These are phyloP conservation scores for Penicillium flavigenum DNA, from an alignment of 495 filamentous ascomycete species.

Conservation along the genomic window DNA sequence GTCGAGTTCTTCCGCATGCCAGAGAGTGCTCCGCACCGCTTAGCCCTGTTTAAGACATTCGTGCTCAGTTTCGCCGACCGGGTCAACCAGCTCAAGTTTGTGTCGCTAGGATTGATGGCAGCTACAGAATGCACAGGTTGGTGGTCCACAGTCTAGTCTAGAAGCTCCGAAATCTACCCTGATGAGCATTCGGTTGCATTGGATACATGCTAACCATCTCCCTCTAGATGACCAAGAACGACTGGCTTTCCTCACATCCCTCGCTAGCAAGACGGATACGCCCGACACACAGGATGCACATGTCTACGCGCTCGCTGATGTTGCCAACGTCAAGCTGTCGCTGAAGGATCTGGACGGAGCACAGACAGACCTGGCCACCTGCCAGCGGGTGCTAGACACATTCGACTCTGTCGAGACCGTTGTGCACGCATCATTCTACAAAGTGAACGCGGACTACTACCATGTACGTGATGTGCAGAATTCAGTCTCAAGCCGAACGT, in stretches of 20 bases:
- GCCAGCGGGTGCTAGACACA: conserved; percentile 80
- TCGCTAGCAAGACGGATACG: conserved; percentile 86
- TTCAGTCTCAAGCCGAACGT: background rate
- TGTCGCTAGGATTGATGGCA: conserved; percentile 81
- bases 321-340: conserved; percentile 83
- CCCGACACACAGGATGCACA: conserved; percentile 93
- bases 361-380: conserved; percentile 79
- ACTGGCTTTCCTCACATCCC: conserved; percentile 77
- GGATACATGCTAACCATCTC: conserved; percentile 10
- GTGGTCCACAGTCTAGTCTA: conserved; percentile 12
- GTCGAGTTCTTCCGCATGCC: conserved; percentile 84
- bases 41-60: conserved; percentile 90
- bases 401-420: conserved; percentile 96
- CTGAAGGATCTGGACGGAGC: conserved; percentile 72
- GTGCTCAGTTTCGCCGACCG: conserved; percentile 94
- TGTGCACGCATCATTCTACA: conserved; percentile 96
- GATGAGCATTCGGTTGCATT: background rate
- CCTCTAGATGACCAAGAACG: conserved; percentile 79
- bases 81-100: conserved; percentile 98
- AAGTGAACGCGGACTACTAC: conserved; percentile 92
- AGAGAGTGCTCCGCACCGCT: conserved; percentile 77
- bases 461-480: conserved; percentile 50
- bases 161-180: background rate
- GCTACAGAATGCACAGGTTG: conserved; percentile 83
- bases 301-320: conserved; percentile 87